Conservation (phyloP, 306 rosid species). For the Heteromeles arbutifolia region DNA sequence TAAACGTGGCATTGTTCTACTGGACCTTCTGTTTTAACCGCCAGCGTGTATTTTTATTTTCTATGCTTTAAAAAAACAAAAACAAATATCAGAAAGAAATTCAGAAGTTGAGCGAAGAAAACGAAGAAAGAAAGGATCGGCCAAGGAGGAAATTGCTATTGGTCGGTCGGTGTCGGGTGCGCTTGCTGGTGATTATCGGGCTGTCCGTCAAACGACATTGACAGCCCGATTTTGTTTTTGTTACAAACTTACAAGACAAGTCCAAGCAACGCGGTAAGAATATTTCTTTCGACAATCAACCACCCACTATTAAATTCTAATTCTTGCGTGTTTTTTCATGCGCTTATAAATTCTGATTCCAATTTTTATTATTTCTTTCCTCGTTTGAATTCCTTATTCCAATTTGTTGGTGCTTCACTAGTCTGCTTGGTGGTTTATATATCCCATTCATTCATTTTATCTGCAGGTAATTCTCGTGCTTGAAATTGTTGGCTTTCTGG, state of each 20-base stretch:
- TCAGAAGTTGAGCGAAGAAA: neutral
- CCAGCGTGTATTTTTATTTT: too few relatives aligned
- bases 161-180: neutral
- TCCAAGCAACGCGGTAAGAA: constrained; percentile 29
- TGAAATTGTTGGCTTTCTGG: neutral
- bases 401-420: neutral
- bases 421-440: neutral
- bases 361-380: neutral
- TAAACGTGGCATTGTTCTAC: neutral
- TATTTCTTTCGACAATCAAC: constrained; percentile 9
- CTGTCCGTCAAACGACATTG: constrained; percentile 64
- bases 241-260: neutral
- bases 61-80: neutral
- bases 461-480: neutral
- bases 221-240: constrained; percentile 48
- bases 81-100: neutral
- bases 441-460: neutral
- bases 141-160: neutral
- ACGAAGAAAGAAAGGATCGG: neutral
- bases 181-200: constrained; percentile 28
- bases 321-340: constrained; percentile 27
- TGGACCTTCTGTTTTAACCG: neutral
- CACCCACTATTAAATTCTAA: neutral
- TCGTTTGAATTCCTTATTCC: constrained; percentile 5
- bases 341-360: constrained; percentile 12